These are phyloP conservation scores for Solanum bulbocastanum DNA, from an alignment of 257 asterid genomes.

Conservation along the genomic window DNA sequence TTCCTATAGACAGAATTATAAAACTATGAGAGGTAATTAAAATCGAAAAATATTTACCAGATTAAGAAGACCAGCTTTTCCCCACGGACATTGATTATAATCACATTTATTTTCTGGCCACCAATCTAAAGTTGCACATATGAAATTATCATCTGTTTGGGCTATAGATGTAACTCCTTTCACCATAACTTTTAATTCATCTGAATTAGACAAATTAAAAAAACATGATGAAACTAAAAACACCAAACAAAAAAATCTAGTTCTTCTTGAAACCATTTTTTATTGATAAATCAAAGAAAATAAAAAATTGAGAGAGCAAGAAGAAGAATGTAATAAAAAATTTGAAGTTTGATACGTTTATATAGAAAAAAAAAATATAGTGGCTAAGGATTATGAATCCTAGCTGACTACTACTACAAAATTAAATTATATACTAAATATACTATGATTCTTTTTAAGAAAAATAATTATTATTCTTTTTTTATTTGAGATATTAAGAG, in stretches of 20 bases:
- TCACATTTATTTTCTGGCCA: conserved; percentile 70
- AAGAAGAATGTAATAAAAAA: neutral
- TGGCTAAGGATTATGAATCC: neutral
- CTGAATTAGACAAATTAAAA: conserved; percentile 22
- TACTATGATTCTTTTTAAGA: neutral
- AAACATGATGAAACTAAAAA: conserved; percentile 7
- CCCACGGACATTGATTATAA: conserved; percentile 71
- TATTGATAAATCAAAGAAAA: neutral
- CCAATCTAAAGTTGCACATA: conserved; percentile 80
- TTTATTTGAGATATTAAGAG: neutral
- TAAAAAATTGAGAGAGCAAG: neutral
- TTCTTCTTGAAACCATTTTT: neutral
- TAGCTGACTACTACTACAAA: neutral
- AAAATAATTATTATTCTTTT: neutral
- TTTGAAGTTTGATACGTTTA: neutral
- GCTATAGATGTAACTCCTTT: conserved; percentile 37
- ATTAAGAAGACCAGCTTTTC: conserved; percentile 46
- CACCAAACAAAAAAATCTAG: neutral
- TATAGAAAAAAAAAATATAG: neutral
- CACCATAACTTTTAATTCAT: conserved; percentile 35
- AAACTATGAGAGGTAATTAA: neutral
- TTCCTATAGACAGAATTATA: neutral
- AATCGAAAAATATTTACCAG: conserved; percentile 18
- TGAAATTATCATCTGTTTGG: conserved; percentile 51
- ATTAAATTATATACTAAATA: neutral